Percentiles rank a stretch among this genome's conserved stretches.
phyloP scores from a whole-genome alignment of 768 basidiomycete genomes.

The Naganishia randhawae region DNA sequence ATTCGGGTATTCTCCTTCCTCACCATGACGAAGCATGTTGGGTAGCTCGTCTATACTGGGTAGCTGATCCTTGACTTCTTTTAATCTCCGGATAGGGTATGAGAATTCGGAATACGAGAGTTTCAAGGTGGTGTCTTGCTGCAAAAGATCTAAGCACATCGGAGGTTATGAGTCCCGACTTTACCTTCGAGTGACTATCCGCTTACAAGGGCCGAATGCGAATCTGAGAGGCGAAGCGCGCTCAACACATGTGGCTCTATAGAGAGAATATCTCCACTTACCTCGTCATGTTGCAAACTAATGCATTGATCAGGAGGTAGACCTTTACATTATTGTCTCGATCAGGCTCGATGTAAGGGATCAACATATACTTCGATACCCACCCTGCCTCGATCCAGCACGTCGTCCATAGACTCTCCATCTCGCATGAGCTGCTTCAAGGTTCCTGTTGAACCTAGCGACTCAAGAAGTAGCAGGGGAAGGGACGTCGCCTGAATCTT shows the following conservation, averaged over 20 bases:
- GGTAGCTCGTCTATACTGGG: background rate
- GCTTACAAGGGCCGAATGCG: constrained; percentile 40
- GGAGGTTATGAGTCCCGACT: background rate
- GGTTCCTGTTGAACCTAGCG: constrained; percentile 42
- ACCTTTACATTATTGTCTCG: background rate
- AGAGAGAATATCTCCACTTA: background rate
- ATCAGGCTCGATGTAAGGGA: background rate
- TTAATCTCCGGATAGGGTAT: constrained; percentile 28
- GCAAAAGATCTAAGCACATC: constrained; percentile 32
- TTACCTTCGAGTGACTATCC: background rate
- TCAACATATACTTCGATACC: background rate
- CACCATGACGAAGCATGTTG: background rate
- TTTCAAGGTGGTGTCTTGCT: constrained; percentile 33
- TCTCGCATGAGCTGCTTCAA: constrained; percentile 39
- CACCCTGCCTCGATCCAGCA: constrained; percentile 41
- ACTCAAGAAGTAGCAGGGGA: constrained; percentile 44
- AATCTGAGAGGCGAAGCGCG: constrained; percentile 28
- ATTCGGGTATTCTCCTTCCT: constrained; percentile 33
- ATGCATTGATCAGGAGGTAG: constrained; percentile 47
- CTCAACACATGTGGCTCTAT: too few relatives aligned
- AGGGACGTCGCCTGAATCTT: constrained; percentile 36
- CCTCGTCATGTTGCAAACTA: constrained; percentile 46
- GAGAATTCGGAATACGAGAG: constrained; percentile 39
- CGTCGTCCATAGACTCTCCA: constrained; percentile 31
- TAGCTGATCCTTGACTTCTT: constrained; percentile 25